These are phyloP conservation scores for Mallotus repandus DNA, from an alignment of 441 rosid species.

Conservation along the genomic window DNA sequence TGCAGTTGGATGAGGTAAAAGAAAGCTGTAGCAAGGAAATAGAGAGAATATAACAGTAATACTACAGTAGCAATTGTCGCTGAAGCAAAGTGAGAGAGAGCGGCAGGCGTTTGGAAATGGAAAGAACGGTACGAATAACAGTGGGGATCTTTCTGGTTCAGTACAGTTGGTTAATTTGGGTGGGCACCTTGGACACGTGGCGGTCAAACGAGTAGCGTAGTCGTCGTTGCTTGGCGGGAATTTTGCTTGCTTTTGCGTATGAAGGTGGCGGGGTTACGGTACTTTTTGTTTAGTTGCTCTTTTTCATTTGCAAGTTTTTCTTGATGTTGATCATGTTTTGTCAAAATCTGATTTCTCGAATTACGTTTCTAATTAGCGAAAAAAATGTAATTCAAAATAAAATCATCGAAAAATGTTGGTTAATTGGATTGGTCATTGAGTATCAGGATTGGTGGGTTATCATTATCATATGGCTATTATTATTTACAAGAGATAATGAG, in stretches of 20 bases:
- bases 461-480: too few relatives aligned
- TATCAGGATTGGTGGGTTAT: too few relatives aligned
- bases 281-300: neutral
- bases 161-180: neutral
- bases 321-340: neutral
- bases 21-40: neutral
- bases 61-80: neutral
- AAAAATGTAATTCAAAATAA: too few relatives aligned
- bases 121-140: slow-evolving; percentile 1
- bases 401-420: too few relatives aligned
- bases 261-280: neutral
- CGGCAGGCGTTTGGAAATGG: neutral
- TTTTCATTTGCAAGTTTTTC: neutral
- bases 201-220: neutral
- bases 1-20: slow-evolving; percentile 3
- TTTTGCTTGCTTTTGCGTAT: neutral
- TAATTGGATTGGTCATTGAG: too few relatives aligned
- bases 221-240: slow-evolving; percentile 18
- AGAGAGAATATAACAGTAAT: neutral
- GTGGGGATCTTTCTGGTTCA: neutral
- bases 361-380: too few relatives aligned
- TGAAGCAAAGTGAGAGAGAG: neutral
- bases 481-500: neutral
- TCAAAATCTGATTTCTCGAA: neutral
- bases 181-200: neutral